Evolutionary conservation across 805 yeast genomes (phyloP).

Genomic region (Isabelozyma rhagii): DNA sequence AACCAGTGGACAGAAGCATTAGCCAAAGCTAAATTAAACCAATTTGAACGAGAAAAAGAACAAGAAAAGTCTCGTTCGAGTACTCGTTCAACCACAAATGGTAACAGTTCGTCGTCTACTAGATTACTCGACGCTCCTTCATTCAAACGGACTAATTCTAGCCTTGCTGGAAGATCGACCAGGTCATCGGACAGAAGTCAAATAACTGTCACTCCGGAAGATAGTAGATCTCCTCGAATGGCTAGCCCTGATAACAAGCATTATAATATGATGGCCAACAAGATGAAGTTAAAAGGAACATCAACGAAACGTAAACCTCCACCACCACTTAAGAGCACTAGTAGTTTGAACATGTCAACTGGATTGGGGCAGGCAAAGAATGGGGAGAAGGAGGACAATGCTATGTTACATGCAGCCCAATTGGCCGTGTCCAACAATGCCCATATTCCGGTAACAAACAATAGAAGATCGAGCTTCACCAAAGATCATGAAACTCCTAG

Average conservation of each 20-base stretch:
- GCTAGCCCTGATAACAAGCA: constrained; percentile 7
- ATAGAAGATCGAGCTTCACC: constrained; percentile 36
- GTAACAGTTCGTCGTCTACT: constrained; percentile 12
- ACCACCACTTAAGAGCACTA: constrained; percentile 18
- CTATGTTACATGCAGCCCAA: constrained; percentile 42
- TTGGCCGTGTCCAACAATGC: constrained; percentile 37
- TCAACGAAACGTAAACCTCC: constrained; percentile 28
- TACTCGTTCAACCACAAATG: neutral
- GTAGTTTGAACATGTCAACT: constrained; percentile 25
- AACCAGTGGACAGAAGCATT: constrained; percentile 57
- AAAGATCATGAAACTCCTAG: constrained; percentile 17
- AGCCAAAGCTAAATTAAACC: constrained; percentile 45
- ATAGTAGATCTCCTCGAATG: neutral
- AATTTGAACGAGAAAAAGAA: constrained; percentile 41
- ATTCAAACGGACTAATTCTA: constrained; percentile 1
- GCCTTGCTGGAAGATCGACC: neutral
- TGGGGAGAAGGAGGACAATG: constrained; percentile 16
- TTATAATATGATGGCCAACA: constrained; percentile 12
- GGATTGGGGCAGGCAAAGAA: constrained; percentile 18
- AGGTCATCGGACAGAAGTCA: constrained; percentile 1
- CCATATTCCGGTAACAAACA: constrained; percentile 14
- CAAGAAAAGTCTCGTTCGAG: neutral
- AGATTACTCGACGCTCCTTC: constrained; percentile 20
- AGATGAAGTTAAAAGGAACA: constrained; percentile 9
- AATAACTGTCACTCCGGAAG: neutral